Percentiles rank a stretch among this genome's conserved stretches.
Conservation (phyloP, 2,329 filamentous ascomycete species). For the Blastomyces percursus region DNA sequence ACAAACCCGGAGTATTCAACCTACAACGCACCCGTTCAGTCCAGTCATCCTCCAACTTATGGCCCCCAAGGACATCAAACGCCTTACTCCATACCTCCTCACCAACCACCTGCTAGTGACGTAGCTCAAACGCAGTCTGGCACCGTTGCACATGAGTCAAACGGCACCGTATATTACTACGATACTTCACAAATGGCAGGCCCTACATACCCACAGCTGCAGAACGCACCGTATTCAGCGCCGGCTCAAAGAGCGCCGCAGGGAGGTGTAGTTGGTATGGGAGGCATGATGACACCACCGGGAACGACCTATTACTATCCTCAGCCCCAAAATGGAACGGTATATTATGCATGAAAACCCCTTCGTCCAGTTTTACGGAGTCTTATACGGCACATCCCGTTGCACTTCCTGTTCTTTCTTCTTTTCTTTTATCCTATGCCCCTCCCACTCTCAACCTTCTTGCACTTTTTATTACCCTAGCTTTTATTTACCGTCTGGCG, state of each 20-base stretch:
- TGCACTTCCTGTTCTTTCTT: constrained; percentile 7
- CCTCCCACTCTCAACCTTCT: not conserved
- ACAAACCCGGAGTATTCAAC: constrained; percentile 29
- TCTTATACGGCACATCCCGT: not conserved
- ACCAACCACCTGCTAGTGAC: constrained; percentile 17
- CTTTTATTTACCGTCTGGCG: not conserved
- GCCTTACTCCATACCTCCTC: constrained; percentile 25
- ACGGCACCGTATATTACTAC: constrained; percentile 94
- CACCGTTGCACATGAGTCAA: constrained; percentile 72
- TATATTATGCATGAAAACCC: constrained; percentile 47
- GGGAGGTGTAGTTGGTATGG: constrained; percentile 56
- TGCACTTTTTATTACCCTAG: constrained; percentile 1
- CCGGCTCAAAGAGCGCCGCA: constrained; percentile 40
- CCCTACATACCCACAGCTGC: constrained; percentile 36
- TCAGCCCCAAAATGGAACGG: constrained; percentile 38
- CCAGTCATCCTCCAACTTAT: constrained; percentile 13
- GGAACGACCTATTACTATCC: constrained; percentile 44
- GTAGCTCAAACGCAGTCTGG: constrained; percentile 36
- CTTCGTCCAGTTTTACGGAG: not conserved
- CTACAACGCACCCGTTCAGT: constrained; percentile 41
- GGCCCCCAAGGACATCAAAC: constrained; percentile 34
- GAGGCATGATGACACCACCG: constrained; percentile 64
- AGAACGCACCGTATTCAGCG: constrained; percentile 41
- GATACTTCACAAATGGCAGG: constrained; percentile 60
- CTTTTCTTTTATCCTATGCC: not conserved